These are phyloP conservation scores for Teunomyces atbi DNA, from an alignment of 805 yeast species.

Conservation along the genomic window DNA sequence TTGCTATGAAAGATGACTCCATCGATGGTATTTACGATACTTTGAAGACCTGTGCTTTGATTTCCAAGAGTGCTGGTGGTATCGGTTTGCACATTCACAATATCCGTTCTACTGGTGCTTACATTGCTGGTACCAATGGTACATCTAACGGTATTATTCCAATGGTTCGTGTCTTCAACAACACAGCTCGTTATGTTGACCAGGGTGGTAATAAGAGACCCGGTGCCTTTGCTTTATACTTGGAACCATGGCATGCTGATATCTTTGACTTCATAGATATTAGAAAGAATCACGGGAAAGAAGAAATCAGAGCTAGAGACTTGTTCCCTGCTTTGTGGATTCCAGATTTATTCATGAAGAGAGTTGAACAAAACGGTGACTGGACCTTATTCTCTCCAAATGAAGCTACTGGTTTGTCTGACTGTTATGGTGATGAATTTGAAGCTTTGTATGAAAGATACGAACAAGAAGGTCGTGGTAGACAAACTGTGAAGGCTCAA, in stretches of 20 bases:
- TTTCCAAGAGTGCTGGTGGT: conserved; percentile 63
- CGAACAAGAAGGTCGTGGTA: conserved; percentile 51
- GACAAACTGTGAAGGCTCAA: conserved; percentile 53
- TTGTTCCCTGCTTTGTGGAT: conserved; percentile 64
- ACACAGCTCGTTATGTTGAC: conserved; percentile 62
- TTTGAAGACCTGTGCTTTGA: conserved; percentile 58
- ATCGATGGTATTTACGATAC: conserved; percentile 64
- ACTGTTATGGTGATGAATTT: conserved; percentile 56
- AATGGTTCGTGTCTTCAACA: conserved; percentile 61
- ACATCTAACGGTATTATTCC: conserved; percentile 63
- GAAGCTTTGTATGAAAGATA: conserved; percentile 49
- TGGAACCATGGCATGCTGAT: conserved; percentile 66
- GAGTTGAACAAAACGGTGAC: conserved; percentile 53
- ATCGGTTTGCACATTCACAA: conserved; percentile 62
- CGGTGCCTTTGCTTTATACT: conserved; percentile 60
- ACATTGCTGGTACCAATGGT: conserved; percentile 63
- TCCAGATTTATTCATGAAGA: conserved; percentile 60
- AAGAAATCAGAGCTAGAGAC: conserved; percentile 62
- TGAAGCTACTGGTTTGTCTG: conserved; percentile 57
- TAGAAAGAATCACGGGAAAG: conserved; percentile 63
- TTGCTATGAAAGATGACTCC: conserved; percentile 63
- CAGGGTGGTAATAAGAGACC: conserved; percentile 69
- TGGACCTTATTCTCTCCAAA: conserved; percentile 63
- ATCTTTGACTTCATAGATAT: conserved; percentile 58
- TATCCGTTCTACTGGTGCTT: conserved; percentile 58